These are phyloP conservation scores for Pseudozyma thailandica DNA, from an alignment of 1,284 basidiomycete genomes.

Conservation along the genomic window DNA sequence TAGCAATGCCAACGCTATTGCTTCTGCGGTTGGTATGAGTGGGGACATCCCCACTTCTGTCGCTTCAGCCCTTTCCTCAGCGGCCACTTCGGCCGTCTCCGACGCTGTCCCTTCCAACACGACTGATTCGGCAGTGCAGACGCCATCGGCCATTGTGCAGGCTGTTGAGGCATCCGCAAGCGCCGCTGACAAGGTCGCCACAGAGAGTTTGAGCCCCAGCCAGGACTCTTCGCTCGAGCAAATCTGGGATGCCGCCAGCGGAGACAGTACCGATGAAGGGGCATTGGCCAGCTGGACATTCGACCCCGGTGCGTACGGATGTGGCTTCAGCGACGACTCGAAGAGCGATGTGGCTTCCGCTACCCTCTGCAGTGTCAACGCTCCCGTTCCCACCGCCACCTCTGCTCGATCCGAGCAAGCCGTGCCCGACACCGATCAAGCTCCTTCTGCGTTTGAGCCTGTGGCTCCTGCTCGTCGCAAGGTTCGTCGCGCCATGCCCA, in stretches of 20 bases:
- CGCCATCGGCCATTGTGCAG: not conserved
- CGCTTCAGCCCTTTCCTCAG: not conserved
- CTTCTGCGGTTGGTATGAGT: slow-evolving; percentile 33
- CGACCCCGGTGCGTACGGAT: slow-evolving; percentile 42
- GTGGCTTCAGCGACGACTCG: slow-evolving; percentile 11
- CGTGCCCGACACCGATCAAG: not conserved
- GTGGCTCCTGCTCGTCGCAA: slow-evolving; percentile 2
- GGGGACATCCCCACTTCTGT: slow-evolving; percentile 14
- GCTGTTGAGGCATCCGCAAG: slow-evolving; percentile 19
- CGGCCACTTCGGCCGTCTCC: slow-evolving; percentile 5
- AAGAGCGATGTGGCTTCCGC: slow-evolving; percentile 12
- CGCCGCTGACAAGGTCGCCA: slow-evolving; percentile 21
- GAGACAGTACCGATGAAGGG: not conserved
- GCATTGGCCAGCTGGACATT: slow-evolving; percentile 32
- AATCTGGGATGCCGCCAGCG: slow-evolving; percentile 1
- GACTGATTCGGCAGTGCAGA: not conserved
- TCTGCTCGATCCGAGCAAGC: slow-evolving; percentile 1
- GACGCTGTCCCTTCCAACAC: no score
- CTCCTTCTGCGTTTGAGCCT: slow-evolving; percentile 6
- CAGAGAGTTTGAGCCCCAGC: slow-evolving; percentile 7
- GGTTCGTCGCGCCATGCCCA: slow-evolving; percentile 12
- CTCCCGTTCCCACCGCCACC: slow-evolving; percentile 5
- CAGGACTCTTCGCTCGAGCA: slow-evolving; percentile 15
- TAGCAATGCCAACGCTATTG: slow-evolving; percentile 19
- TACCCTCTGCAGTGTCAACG: slow-evolving; percentile 31